Conservation (phyloP, 768 basidiomycete species). For the Leccinum imitatum region DNA sequence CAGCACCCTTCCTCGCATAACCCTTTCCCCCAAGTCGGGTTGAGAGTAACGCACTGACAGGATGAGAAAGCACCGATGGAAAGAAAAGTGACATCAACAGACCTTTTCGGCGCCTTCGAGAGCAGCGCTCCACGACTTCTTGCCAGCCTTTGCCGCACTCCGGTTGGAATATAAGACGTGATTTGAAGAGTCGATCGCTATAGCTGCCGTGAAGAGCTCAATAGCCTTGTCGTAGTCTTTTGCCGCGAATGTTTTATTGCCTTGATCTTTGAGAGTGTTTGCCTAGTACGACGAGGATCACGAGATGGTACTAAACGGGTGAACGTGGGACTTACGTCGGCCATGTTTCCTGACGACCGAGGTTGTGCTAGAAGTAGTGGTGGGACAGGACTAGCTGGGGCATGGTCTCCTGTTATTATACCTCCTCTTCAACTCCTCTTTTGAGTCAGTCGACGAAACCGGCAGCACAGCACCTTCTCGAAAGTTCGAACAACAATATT, state of each 20-base stretch:
- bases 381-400: neutral
- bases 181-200: too few relatives aligned
- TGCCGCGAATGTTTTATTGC: too few relatives aligned
- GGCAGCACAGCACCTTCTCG: slow-evolving; percentile 30
- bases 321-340: slow-evolving; percentile 32
- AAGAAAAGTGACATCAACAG: neutral
- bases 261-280: slow-evolving; percentile 21
- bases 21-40: slow-evolving; percentile 63
- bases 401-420: slow-evolving; percentile 18
- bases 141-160: too few relatives aligned
- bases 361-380: neutral
- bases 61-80: neutral
- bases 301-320: neutral
- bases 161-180: too few relatives aligned
- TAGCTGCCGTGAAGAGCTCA: too few relatives aligned
- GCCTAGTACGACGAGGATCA: slow-evolving; percentile 37
- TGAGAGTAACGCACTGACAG: slow-evolving; percentile 71
- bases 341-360: slow-evolving; percentile 15
- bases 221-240: too few relatives aligned
- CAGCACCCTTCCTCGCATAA: too few relatives aligned
- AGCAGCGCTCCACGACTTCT: slow-evolving; percentile 38
- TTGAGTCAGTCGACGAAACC: neutral
- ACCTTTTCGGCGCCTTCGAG: slow-evolving; percentile 88
- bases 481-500: slow-evolving; percentile 22
- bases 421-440: slow-evolving; percentile 2